Evolutionary conservation across 257 asterid species (phyloP).

Genomic region (Petunia axillaris): DNA sequence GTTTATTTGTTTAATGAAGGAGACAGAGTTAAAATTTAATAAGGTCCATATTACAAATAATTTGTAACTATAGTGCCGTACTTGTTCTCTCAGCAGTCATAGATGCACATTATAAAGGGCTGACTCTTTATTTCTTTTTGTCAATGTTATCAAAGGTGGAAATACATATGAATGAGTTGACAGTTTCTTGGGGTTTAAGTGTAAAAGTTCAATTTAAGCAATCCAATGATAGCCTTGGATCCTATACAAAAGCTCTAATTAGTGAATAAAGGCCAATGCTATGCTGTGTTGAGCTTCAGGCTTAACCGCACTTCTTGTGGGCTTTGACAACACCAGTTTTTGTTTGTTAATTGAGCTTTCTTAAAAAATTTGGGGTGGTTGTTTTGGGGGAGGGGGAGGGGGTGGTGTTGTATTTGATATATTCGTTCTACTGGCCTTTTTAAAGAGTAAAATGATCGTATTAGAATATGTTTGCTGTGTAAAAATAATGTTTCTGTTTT

Average conservation of each 20-base stretch:
- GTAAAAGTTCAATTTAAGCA: background rate
- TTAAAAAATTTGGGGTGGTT: too few relatives aligned
- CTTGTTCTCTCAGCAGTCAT: background rate
- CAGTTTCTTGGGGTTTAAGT: background rate
- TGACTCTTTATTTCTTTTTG: background rate
- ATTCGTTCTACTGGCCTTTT: background rate
- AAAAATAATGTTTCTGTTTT: too few relatives aligned
- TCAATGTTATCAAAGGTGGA: background rate
- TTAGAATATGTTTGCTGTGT: background rate
- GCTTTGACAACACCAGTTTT: background rate
- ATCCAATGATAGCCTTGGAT: background rate
- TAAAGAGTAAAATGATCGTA: background rate
- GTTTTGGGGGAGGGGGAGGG: background rate
- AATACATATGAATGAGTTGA: background rate
- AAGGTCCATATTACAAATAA: background rate
- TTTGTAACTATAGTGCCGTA: background rate
- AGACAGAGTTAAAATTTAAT: background rate
- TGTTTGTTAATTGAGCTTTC: background rate
- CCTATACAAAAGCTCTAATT: background rate
- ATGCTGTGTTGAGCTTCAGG: background rate
- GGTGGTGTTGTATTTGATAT: background rate
- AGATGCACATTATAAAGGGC: background rate
- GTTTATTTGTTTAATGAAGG: constrained; percentile 9
- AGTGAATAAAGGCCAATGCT: background rate
- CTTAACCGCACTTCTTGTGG: background rate